Conservation (phyloP, 768 basidiomycete species). For the Lyophyllum atratum region DNA sequence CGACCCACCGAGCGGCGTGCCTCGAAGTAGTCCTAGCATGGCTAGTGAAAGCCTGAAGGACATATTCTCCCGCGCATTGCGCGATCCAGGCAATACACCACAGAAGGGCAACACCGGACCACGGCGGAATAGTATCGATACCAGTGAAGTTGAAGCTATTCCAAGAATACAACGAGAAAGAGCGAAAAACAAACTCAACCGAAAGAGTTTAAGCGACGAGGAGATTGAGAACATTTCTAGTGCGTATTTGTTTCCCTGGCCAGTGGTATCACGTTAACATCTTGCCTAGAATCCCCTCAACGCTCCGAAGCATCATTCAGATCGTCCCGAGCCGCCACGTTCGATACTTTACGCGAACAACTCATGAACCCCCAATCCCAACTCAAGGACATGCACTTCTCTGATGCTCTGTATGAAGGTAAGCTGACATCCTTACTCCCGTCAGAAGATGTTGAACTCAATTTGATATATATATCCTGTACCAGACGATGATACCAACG, state of each 20-base stretch:
- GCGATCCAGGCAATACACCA: conserved; percentile 66
- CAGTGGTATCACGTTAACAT: conserved; percentile 3
- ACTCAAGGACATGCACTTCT: conserved; percentile 35
- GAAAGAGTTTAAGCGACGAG: conserved; percentile 68
- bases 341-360: conserved; percentile 48
- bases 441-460: background rate
- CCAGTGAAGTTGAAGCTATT: conserved; percentile 59
- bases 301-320: conserved; percentile 38
- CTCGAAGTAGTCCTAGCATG: conserved; percentile 41
- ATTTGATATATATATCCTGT: background rate
- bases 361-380: conserved; percentile 39
- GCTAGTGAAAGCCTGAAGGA: conserved; percentile 62
- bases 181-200: conserved; percentile 48
- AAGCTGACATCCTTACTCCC: conserved; percentile 14
- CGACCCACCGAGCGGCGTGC: conserved; percentile 44
- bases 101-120: conserved; percentile 43
- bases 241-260: conserved; percentile 31
- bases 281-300: conserved; percentile 20
- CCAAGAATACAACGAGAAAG: conserved; percentile 45
- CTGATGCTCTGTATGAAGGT: conserved; percentile 37
- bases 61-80: conserved; percentile 66
- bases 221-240: conserved; percentile 56
- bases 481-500: conserved; percentile 34
- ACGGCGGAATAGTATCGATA: conserved; percentile 62
- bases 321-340: conserved; percentile 46